Evolutionary conservation across 2,329 filamentous ascomycete species (phyloP).

Genomic region (Paraconiothyrium sp.): DNA sequence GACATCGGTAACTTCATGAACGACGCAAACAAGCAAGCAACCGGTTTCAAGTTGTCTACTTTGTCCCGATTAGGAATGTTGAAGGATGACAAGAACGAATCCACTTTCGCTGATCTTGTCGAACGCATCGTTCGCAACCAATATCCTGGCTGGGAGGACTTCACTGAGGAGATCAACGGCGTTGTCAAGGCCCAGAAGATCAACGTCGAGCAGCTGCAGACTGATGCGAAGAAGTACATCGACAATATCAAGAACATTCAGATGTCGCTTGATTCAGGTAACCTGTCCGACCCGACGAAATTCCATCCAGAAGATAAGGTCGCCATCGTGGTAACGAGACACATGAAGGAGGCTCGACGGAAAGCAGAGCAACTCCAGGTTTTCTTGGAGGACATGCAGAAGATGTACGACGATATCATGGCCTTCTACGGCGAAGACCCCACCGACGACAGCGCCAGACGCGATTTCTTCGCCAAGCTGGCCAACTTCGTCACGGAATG

Average conservation of each 20-base stretch:
- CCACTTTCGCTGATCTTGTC: constrained; percentile 92
- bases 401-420: constrained; percentile 94
- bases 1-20: constrained; percentile 99
- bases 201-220: constrained; percentile 90
- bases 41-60: constrained; percentile 96
- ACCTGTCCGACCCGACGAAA: constrained; percentile 93
- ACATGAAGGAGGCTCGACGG: constrained; percentile 94
- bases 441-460: constrained; percentile 86
- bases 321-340: constrained; percentile 86
- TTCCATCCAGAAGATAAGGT: constrained; percentile 98
- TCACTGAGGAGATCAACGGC: constrained; percentile 82
- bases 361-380: constrained; percentile 97
- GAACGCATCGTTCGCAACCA: constrained; percentile 96
- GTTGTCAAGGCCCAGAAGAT: constrained; percentile 86
- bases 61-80: constrained; percentile 94
- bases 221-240: constrained; percentile 91
- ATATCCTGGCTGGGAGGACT: constrained; percentile 94
- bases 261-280: constrained; percentile 88
- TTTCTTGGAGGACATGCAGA: constrained; percentile 91
- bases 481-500: constrained; percentile 90
- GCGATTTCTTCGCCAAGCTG: constrained; percentile 95
- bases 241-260: constrained; percentile 95
- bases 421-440: constrained; percentile 95
- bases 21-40: constrained; percentile 97
- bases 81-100: constrained; percentile 99